A percentile compares a stretch with the other conserved stretches of the same genome.
Evolutionary conservation across 331 rosid genomes (phyloP).

Genomic region (Pyrus hybrid): DNA sequence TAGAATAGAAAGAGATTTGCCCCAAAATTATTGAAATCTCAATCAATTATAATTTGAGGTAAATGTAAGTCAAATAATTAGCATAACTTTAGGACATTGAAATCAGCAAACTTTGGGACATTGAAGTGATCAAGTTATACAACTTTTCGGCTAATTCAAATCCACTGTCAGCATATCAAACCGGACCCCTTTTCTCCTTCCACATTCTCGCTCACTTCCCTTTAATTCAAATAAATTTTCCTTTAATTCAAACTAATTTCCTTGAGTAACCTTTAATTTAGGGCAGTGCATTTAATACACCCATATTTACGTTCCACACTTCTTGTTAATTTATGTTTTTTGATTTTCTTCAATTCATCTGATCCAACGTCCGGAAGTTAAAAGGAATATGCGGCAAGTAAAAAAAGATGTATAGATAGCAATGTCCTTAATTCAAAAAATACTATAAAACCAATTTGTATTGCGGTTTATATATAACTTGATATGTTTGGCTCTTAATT

Average conservation of each 20-base stretch:
- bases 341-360: no score
- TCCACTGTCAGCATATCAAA: not conserved
- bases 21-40: not conserved
- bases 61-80: not conserved
- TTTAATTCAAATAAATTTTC: not conserved
- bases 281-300: no score
- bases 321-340: no score
- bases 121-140: not conserved
- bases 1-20: not conserved
- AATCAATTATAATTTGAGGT: not conserved
- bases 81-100: not conserved
- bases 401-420: no score
- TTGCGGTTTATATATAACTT: no score
- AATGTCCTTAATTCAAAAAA: no score
- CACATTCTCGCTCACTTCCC: not conserved
- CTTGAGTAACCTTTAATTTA: not conserved
- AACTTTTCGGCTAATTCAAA: not conserved
- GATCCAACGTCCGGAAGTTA: rapidly evolving
- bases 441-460: no score
- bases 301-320: not conserved
- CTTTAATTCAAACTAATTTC: slow-evolving; percentile 21
- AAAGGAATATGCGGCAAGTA: no score
- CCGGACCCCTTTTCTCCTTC: not conserved
- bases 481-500: no score
- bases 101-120: no score